A percentile compares a stretch with the other conserved stretches of the same genome.
Evolutionary conservation across 768 basidiomycete species (phyloP).

Genomic region (Boletellus emodensis): DNA sequence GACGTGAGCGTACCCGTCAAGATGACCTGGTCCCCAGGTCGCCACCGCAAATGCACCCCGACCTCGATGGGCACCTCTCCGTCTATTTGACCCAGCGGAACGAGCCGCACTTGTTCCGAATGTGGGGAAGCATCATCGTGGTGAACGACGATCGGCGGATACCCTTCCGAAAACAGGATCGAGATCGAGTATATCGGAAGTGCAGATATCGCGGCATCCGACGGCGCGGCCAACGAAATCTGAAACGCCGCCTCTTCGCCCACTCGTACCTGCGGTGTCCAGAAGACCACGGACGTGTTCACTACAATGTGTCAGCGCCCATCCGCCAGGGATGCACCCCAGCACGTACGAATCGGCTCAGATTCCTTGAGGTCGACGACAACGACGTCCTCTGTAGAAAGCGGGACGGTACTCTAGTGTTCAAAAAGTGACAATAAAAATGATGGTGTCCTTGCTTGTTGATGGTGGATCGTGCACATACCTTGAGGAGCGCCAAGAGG

Average conservation of each 20-base stretch:
- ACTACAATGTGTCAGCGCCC: conserved; percentile 41
- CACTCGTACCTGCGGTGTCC: conserved; percentile 58
- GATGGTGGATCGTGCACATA: conserved; percentile 25
- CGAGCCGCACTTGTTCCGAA: conserved; percentile 16
- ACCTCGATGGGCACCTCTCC: conserved; percentile 25
- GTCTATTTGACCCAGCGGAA: conserved; percentile 48
- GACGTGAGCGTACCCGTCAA: conserved; percentile 59
- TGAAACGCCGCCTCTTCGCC: conserved; percentile 71
- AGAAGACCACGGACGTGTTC: conserved; percentile 64
- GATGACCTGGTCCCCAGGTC: conserved; percentile 47
- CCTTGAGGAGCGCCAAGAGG: conserved; percentile 68
- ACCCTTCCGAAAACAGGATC: conserved; percentile 53
- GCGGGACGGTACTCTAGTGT: conserved; percentile 65
- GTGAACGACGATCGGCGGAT: conserved; percentile 48
- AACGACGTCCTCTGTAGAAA: conserved; percentile 51
- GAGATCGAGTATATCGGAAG: conserved; percentile 60
- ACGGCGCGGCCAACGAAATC: conserved; percentile 55
- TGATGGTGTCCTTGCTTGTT: neutral
- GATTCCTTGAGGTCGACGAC: conserved; percentile 62
- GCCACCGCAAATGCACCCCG: conserved; percentile 55
- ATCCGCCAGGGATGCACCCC: neutral
- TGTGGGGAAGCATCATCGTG: conserved; percentile 33
- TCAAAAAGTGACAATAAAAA: neutral
- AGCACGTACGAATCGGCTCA: conserved; percentile 55
- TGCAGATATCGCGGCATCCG: conserved; percentile 43